Percentiles rank a stretch among this genome's conserved stretches.
Evolutionary conservation across 495 filamentous ascomycete genomes (phyloP).

Genomic region (Halenospora varia): DNA sequence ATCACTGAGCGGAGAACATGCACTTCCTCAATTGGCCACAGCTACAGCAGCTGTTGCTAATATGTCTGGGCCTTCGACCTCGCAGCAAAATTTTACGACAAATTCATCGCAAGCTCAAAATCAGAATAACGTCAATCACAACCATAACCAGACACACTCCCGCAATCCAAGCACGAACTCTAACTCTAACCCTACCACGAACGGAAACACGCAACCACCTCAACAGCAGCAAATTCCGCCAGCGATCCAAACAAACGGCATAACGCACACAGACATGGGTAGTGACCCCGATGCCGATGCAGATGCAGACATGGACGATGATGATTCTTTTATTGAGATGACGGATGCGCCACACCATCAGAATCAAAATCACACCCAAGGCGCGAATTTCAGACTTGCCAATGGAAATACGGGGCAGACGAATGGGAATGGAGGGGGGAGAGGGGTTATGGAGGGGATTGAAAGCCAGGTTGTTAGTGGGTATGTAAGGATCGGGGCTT

Average conservation of each 20-base stretch:
- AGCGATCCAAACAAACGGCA: conserved; percentile 25
- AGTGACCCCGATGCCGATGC: conserved; percentile 40
- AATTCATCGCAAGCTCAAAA: background rate
- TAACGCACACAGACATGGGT: conserved; percentile 33
- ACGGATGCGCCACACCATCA: conserved; percentile 9
- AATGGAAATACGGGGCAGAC: conserved; percentile 6
- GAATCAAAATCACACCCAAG: conserved; percentile 3
- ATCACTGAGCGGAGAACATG: conserved; percentile 15
- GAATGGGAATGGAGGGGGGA: conserved; percentile 3
- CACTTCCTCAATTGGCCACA: conserved; percentile 1
- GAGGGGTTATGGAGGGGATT: conserved; percentile 8
- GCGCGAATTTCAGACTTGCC: conserved; percentile 13
- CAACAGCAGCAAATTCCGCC: conserved; percentile 17
- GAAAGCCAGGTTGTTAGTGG: conserved; percentile 15
- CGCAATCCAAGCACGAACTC: background rate
- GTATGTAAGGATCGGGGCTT: conserved; percentile 23
- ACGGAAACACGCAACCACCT: conserved; percentile 10
- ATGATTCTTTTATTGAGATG: conserved; percentile 22
- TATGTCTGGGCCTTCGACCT: conserved; percentile 16
- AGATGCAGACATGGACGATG: conserved; percentile 27
- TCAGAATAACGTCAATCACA: no score
- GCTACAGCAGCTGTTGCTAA: no score
- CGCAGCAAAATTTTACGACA: conserved; percentile 1
- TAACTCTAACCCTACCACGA: conserved; percentile 9
- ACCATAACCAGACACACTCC: background rate